phyloP scores from a whole-genome alignment of 1,139 yeast genomes.

The Debaryomyces coudertii region DNA sequence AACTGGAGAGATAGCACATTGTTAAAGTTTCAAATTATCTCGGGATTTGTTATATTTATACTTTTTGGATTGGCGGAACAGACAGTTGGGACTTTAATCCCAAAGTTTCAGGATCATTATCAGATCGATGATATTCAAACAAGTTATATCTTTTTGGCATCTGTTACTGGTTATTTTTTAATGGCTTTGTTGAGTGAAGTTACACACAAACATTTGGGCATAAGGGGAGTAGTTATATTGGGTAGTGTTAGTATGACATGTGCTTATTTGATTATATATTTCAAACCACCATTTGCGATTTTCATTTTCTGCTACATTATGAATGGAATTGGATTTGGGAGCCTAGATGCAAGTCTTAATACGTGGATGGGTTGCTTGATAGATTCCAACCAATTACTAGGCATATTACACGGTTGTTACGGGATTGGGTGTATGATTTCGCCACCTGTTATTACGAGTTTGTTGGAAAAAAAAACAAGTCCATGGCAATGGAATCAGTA shows the following conservation, averaged over 20 bases:
- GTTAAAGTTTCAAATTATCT: conserved; percentile 43
- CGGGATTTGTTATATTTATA: conserved; percentile 41
- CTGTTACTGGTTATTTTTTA: conserved; percentile 41
- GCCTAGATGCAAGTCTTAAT: conserved; percentile 62
- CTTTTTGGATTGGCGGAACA: conserved; percentile 61
- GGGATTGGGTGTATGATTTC: conserved; percentile 71
- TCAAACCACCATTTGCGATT: conserved; percentile 40
- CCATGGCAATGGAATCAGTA: conserved; percentile 54
- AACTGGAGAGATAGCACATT: conserved; percentile 44
- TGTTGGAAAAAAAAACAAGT: conserved; percentile 34
- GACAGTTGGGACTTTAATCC: conserved; percentile 58
- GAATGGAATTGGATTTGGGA: conserved; percentile 62
- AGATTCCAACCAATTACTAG: conserved; percentile 65
- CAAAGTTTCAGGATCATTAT: conserved; percentile 49
- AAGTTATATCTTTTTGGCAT: conserved; percentile 37
- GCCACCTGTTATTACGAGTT: conserved; percentile 58
- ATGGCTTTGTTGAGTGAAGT: conserved; percentile 42
- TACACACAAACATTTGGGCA: conserved; percentile 37
- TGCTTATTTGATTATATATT: conserved; percentile 31
- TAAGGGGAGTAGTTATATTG: conserved; percentile 40
- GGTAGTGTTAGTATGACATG: conserved; percentile 37
- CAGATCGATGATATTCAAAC: conserved; percentile 45
- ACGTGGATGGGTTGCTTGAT: conserved; percentile 59
- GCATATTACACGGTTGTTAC: conserved; percentile 67
- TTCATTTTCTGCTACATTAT: conserved; percentile 41